Evolutionary conservation across 768 basidiomycete species (phyloP).

Genomic region (Suillus fuscotomentosus): DNA sequence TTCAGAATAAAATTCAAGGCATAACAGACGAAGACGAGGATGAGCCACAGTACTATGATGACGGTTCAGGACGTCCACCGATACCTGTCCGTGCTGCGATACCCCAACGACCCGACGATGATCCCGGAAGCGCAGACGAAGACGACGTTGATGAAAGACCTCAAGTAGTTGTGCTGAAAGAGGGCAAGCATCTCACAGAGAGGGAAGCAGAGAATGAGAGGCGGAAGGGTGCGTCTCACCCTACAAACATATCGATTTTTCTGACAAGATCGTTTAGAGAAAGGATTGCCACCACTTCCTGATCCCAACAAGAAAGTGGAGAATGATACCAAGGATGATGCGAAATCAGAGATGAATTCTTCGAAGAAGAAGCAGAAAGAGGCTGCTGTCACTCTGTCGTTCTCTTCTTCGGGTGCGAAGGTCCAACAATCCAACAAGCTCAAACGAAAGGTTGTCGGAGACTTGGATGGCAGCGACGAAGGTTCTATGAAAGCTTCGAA

Average conservation of each 20-base stretch:
- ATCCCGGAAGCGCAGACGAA: slow-evolving; percentile 74
- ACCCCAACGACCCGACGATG: slow-evolving; percentile 62
- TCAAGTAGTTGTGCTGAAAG: slow-evolving; percentile 84
- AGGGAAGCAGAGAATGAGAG: slow-evolving; percentile 76
- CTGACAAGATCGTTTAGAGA: slow-evolving; percentile 41
- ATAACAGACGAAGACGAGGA: slow-evolving; percentile 47
- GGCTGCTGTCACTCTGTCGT: slow-evolving; percentile 31
- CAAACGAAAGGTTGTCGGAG: slow-evolving; percentile 36
- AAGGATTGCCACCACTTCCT: slow-evolving; percentile 57
- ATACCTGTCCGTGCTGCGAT: slow-evolving; percentile 74
- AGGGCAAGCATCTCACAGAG: slow-evolving; percentile 83
- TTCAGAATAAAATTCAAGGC: slow-evolving; percentile 64
- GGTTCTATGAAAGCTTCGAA: slow-evolving; percentile 33
- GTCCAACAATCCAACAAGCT: slow-evolving; percentile 25
- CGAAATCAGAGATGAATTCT: slow-evolving; percentile 14
- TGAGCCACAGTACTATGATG: slow-evolving; percentile 57
- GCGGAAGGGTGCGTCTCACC: slow-evolving; percentile 56
- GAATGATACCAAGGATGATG: slow-evolving; percentile 27
- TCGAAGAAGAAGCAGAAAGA: slow-evolving; percentile 20
- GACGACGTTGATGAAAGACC: slow-evolving; percentile 78
- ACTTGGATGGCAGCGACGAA: slow-evolving; percentile 28
- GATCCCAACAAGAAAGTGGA: slow-evolving; percentile 30
- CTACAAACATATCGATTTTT: slow-evolving; percentile 3
- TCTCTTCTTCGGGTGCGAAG: slow-evolving; percentile 36
- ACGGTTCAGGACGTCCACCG: slow-evolving; percentile 68